These are phyloP conservation scores for Auxenochlorella pyrenoidosa DNA, from an alignment of 139 green algal species.

Conservation along the genomic window DNA sequence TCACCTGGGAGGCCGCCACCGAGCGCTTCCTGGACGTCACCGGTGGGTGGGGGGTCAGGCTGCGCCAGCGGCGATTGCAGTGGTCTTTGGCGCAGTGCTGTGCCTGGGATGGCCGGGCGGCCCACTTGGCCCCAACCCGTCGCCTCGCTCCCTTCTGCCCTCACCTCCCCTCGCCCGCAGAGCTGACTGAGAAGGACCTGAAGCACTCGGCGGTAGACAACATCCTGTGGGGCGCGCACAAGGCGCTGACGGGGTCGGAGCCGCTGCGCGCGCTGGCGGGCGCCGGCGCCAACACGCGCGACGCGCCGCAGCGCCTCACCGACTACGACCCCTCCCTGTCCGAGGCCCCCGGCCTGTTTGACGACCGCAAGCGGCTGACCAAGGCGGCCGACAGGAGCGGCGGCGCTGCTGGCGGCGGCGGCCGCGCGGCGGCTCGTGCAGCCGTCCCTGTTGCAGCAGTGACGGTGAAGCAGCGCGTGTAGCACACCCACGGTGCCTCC, in stretches of 20 bases:
- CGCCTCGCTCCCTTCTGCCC: too few species aligned
- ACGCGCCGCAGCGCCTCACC: constrained; percentile 63
- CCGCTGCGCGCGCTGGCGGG: constrained; percentile 64
- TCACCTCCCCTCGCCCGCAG: constrained; percentile 2
- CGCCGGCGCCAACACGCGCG: constrained; percentile 76
- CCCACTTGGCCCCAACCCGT: background rate
- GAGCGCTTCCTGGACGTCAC: constrained; percentile 92
- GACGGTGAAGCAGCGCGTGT: too few species aligned
- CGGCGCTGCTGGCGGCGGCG: background rate
- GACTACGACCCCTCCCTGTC: constrained; percentile 20
- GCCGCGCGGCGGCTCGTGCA: too few species aligned
- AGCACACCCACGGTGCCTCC: too few species aligned
- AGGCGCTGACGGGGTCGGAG: constrained; percentile 72
- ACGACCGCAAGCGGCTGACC: constrained; percentile 11
- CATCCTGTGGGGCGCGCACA: constrained; percentile 67
- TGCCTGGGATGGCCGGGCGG: too few species aligned
- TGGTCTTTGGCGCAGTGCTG: background rate
- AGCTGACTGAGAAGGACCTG: constrained; percentile 67
- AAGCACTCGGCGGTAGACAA: constrained; percentile 64
- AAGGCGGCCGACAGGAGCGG: background rate
- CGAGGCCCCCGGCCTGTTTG: constrained; percentile 34
- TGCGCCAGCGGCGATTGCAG: background rate
- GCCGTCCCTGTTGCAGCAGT: too few species aligned
- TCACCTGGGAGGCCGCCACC: constrained; percentile 97
- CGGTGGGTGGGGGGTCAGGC: background rate